Evolutionary conservation across 2,329 filamentous ascomycete species (phyloP), one percentile per base, ranked within the genome.

Genomic region (Talaromyces sp.): DNA sequence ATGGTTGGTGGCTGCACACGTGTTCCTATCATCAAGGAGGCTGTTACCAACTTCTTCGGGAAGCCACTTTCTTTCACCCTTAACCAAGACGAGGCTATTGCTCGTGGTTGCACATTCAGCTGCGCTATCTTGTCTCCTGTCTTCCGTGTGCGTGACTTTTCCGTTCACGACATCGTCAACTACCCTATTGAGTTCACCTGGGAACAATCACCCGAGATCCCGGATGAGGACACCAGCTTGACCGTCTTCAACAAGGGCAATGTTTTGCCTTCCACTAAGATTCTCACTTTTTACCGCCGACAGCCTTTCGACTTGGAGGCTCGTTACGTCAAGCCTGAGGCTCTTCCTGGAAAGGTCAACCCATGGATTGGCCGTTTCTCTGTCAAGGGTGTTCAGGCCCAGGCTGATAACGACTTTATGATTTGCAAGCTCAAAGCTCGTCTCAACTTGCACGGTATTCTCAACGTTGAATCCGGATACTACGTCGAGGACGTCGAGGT

Each of bases 391-490:
- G 93, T 99, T 74, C 93, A 97, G 85, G 89, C 92, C 44, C 92
- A 96, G 74, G 86, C 88, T 68, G 93, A 95, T 76, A 91, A 96
- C 65, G 95, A 98, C 76, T 99, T 98, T 79, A 98, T 99, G 93
- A 96, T 98, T 73, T 99, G 95, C 89, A 99, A 99, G 83, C 88
- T 99, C 66, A 98, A 98, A 86, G 93, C 95, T 55, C 88, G 95
- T 67, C 86, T 99, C 62, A 99, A 99, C 81, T 86, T 98, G 67
- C 93, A 98, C 81, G 95, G 95, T 77, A 86, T 99, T 64, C 83
- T 99, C 68, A 98, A 98, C 75, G 90, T 99, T 40, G 95, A 99
- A 82, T 93, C 88, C 66, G 95, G 93, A 65, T 99, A 99, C 83
- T 98, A 92, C 72, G 95, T 99, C 60, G 95, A 99, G 82, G 95